phyloP scores from a whole-genome alignment of 768 basidiomycete species.

The Royoungia palumana region DNA sequence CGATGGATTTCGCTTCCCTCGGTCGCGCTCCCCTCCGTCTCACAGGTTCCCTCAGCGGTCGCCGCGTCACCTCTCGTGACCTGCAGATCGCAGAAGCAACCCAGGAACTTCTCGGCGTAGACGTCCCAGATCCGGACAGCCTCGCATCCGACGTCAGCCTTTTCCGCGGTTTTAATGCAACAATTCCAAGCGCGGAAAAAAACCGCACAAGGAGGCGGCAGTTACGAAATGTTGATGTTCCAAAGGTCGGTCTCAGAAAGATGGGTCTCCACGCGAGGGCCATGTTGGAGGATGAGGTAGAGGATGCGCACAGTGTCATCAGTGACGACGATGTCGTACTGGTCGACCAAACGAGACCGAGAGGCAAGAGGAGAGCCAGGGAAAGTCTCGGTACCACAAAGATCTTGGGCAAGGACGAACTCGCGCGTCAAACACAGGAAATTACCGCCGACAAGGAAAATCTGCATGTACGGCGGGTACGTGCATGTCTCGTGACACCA shows the following conservation, averaged over 20 bases:
- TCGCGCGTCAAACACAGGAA: constrained; percentile 79
- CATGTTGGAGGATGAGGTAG: constrained; percentile 48
- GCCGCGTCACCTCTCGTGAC: constrained; percentile 77
- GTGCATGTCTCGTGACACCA: constrained; percentile 7
- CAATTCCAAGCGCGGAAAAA: constrained; percentile 85
- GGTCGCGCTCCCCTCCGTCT: constrained; percentile 76
- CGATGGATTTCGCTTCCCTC: constrained; percentile 71
- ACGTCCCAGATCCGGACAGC: constrained; percentile 72
- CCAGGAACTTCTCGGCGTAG: constrained; percentile 65
- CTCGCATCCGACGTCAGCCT: constrained; percentile 74
- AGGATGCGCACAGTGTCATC: constrained; percentile 58
- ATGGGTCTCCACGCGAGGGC: constrained; percentile 78
- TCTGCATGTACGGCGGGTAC: constrained; percentile 79
- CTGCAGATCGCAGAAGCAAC: constrained; percentile 81
- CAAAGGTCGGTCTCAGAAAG: constrained; percentile 73
- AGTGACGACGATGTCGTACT: constrained; percentile 77
- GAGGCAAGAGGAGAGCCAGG: constrained; percentile 48
- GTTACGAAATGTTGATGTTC: constrained; percentile 75
- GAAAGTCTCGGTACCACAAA: constrained; percentile 68
- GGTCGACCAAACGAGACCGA: constrained; percentile 37
- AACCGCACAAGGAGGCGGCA: constrained; percentile 73
- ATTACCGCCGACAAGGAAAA: constrained; percentile 92
- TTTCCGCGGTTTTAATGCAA: constrained; percentile 90
- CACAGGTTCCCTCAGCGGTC: constrained; percentile 46
- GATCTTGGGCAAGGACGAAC: constrained; percentile 78